Conservation (phyloP, 148 eudicot species). For the Fagopyrum tataricum region DNA sequence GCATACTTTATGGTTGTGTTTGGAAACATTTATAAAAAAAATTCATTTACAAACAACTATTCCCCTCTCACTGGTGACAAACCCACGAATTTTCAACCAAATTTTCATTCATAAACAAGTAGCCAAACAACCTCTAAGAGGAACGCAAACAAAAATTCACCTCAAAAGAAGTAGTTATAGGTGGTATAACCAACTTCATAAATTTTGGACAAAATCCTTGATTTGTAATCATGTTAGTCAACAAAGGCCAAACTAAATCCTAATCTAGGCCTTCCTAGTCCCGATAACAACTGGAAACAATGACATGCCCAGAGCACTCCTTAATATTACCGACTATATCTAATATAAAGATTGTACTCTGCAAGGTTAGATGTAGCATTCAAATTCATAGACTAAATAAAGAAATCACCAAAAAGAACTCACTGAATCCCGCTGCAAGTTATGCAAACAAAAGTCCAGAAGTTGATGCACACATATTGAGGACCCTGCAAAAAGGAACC, state of each 20-base stretch:
- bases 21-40: too few relatives aligned
- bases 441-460: constrained; percentile 84
- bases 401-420: constrained; percentile 24
- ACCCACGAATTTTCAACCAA: too few relatives aligned
- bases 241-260: background rate
- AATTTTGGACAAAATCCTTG: background rate
- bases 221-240: background rate
- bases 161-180: background rate
- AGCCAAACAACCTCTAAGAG: background rate
- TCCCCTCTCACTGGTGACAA: too few relatives aligned
- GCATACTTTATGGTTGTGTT: background rate
- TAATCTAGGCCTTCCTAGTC: background rate
- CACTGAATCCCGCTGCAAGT: constrained; percentile 95
- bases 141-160: background rate
- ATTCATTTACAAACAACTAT: too few relatives aligned
- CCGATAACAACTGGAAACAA: background rate
- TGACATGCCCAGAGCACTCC: background rate
- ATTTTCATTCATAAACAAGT: too few relatives aligned
- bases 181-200: background rate
- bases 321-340: background rate
- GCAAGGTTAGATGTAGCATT: background rate
- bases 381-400: background rate
- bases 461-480: constrained; percentile 85
- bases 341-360: background rate
- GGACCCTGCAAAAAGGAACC: constrained; percentile 60